Evolutionary conservation across 176 grass and related monocot genomes (phyloP).

Genomic region (Lolium rigidum): DNA sequence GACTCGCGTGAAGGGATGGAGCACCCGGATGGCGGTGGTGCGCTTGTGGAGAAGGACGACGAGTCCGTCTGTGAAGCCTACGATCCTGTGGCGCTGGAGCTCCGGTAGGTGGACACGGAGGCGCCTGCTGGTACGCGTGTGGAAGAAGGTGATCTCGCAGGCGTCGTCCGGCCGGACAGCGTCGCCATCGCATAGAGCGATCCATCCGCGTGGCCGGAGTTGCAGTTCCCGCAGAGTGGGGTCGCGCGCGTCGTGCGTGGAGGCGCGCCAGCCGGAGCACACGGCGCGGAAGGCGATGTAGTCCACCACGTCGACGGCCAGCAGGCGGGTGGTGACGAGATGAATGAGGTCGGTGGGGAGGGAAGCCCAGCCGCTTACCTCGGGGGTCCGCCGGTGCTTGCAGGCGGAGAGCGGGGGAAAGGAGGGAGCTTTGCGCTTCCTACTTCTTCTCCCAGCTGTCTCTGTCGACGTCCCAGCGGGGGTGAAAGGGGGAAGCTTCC

Average conservation of each 20-base stretch:
- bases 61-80: background rate
- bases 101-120: background rate
- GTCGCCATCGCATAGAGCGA: background rate
- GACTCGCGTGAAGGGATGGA: slow-evolving; percentile 28
- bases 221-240: background rate
- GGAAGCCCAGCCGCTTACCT: no score
- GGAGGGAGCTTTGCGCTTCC: no score
- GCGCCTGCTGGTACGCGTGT: background rate
- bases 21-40: background rate
- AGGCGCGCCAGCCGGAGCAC: no score
- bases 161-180: background rate
- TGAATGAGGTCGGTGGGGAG: no score
- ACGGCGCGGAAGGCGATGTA: no score
- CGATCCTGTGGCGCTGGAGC: background rate
- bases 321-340: no score
- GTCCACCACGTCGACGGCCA: no score
- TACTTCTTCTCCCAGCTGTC: background rate
- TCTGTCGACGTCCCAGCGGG: background rate
- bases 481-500: background rate
- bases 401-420: no score
- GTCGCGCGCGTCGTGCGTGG: background rate
- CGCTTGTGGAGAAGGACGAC: slow-evolving; percentile 24
- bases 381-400: no score
- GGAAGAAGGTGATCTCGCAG: background rate
- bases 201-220: background rate